These are phyloP conservation scores for Malus hybrid DNA, from an alignment of 331 rosid species.

Conservation along the genomic window DNA sequence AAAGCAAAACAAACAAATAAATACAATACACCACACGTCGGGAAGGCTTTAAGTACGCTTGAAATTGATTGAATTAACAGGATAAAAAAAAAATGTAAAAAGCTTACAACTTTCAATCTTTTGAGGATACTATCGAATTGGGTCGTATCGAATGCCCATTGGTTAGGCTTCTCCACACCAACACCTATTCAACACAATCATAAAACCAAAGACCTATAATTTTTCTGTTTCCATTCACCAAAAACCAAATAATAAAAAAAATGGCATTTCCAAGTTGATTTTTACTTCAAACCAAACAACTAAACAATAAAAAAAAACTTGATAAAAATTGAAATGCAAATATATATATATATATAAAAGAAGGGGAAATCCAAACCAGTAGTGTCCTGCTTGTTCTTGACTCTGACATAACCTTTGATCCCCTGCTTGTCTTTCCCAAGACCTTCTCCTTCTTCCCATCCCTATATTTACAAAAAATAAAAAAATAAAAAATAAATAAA, in stretches of 20 bases:
- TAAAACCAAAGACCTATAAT: neutral
- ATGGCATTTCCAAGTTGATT: neutral
- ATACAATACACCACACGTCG: neutral
- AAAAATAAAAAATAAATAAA: neutral
- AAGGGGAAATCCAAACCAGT: too few relatives aligned
- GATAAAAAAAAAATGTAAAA: neutral
- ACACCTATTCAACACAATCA: conserved; percentile 36
- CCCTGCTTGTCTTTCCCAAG: too few relatives aligned
- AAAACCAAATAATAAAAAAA: neutral
- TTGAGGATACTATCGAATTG: conserved; percentile 85
- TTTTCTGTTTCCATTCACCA: neutral
- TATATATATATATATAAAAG: too few relatives aligned
- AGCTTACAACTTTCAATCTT: conserved; percentile 82
- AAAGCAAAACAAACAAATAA: conserved; percentile 3
- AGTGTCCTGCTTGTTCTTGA: too few relatives aligned
- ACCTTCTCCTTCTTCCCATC: conserved; percentile 98
- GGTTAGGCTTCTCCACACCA: conserved; percentile 78
- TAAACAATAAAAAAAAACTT: neutral
- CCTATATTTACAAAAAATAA: conserved; percentile 27
- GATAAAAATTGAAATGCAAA: neutral
- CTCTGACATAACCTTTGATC: too few relatives aligned
- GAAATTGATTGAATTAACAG: neutral
- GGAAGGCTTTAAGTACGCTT: neutral
- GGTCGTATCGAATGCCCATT: conserved; percentile 89
- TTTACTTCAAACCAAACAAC: neutral